Conservation (phyloP, 2,329 filamentous ascomycete genomes). For the Bimuria novae-zelandiae region DNA sequence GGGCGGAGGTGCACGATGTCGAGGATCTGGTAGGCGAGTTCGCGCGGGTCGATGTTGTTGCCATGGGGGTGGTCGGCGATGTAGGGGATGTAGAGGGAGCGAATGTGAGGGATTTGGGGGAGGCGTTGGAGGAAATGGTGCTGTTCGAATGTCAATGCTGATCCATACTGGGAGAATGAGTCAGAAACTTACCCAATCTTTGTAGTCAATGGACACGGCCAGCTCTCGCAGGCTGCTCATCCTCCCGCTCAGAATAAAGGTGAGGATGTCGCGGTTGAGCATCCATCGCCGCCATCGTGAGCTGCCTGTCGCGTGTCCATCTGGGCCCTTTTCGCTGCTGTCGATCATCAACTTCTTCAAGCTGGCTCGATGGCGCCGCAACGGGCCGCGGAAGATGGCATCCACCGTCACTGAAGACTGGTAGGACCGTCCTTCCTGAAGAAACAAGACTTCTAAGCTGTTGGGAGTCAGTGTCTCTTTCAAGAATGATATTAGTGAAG, state of each 20-base stretch:
- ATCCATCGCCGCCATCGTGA: constrained; percentile 71
- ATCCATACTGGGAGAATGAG: no score
- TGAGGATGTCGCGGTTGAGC: constrained; percentile 68
- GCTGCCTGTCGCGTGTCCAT: constrained; percentile 45
- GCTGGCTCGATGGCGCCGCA: constrained; percentile 72
- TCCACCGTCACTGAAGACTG: constrained; percentile 68
- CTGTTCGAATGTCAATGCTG: constrained; percentile 49
- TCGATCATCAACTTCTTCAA: constrained; percentile 76
- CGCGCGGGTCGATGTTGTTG: constrained; percentile 63
- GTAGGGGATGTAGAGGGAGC: constrained; percentile 71
- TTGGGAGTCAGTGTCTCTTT: constrained; percentile 79
- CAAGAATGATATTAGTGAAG: constrained; percentile 72
- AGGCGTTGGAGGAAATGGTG: constrained; percentile 79
- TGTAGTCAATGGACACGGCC: constrained; percentile 72
- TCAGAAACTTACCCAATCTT: constrained; percentile 79
- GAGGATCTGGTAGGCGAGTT: constrained; percentile 75
- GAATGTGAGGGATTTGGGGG: constrained; percentile 70
- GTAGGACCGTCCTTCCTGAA: constrained; percentile 67
- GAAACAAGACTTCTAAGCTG: constrained; percentile 75
- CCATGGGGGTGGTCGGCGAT: constrained; percentile 66
- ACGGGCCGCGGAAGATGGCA: constrained; percentile 69
- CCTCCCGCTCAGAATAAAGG: constrained; percentile 75
- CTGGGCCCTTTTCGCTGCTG: constrained; percentile 62
- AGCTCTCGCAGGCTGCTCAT: constrained; percentile 75
- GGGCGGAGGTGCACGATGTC: constrained; percentile 78